Base-by-base conservation (phyloP, 352 stramenopile genomes). In the Thalassiosira pacifica region DNA sequence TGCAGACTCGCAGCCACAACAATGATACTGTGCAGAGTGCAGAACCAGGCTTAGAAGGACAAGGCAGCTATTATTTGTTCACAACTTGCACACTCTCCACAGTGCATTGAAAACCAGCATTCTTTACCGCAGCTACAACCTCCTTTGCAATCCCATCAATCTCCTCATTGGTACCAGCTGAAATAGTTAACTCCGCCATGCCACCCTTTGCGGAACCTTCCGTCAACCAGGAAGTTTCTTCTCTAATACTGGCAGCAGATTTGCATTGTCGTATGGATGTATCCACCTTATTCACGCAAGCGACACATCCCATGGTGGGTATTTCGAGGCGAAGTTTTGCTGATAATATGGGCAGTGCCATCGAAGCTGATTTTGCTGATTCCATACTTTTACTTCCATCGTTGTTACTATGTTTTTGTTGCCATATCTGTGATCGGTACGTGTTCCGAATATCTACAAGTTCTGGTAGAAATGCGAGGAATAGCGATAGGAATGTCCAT, bases 211-310 rank as follows among this genome's bases (percentile, higher is more conserved):
- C 72, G 13, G 79, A 60, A 59, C 77, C 86, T 22, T 81, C 80
- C 22, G 77, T 83, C 57, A 93, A 83, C 87, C 87, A 93, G 10
- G 89, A 91, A 34, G 27, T 87, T 29, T 82, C 85, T 60, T 83
- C 48, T 60, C 45, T 64, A 27, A 92, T 86, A 9, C 68, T 83
- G 10, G 40, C 37, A 32, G 71, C 61, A 19, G 71, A 71, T 18
- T 48, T 57, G 60, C 79, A 90, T 40, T 82, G 55, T 63, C 85
- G 68, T 45, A 95, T 76, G 29, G 83, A 83, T 24, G 73, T 69
- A 66, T 94, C 79, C 63, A 95, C 87, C 29, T 93, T 94, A 69
- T 94, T 92, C 37, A 95, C 87, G 65, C 92, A 95, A 18, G 88
- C 89, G 1, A 95, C 86, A 79, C 92, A 95, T 65, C 91, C 91